Evolutionary conservation across 352 stramenopile species (phyloP), one percentile per base, ranked within the genome.

Genomic region (Globisporangium acanthophoron): DNA sequence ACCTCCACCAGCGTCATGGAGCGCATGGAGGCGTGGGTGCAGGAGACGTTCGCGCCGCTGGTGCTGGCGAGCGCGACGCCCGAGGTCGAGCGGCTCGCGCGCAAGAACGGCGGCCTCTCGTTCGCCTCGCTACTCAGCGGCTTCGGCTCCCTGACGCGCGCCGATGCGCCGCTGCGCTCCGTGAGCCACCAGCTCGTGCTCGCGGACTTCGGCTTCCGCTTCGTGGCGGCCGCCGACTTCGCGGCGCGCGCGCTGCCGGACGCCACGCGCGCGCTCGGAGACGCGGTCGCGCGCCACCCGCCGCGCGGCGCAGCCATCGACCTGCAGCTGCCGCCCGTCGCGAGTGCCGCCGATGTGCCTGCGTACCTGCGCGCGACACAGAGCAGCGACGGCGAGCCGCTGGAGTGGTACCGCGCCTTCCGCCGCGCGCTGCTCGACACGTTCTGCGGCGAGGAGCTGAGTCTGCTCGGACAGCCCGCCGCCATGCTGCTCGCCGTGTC

Each of bases 361-460:
- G 67, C 62, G 44, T 93, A 92, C 59, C 55, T 92, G 18, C 76
- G 74, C 21, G 72, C 75, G 3, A 77, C 66, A 2, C 56, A 33
- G 7, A 73, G 79, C 15, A 31, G 35, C 8, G 57, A 56, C 41
- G 59, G 46, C 9, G 59, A 65, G n/a, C 59, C 59, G 13, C 47
- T 92, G 65, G 69, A 80, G n/a, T 95, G 85, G 85, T 95, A 92
- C 59, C 49, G 59, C 9, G 78, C 84, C 11, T 95, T 93, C 59
- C 89, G 87, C 58, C 66, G 85, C 54, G 73, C 80, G 44, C 71
- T 95, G 18, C 71, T 95, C 59, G 85, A 93, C 52, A 88, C 79
- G 41, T 93, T 95, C 50, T 82, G 80, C 7, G 92, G 85, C 54
- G 81, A 92, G 61, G 83, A 93, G 59, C 87, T 78, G 60, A 88